Evolutionary conservation across 2,329 filamentous ascomycete species (phyloP).

Genomic region (Talaromyces sp.): DNA sequence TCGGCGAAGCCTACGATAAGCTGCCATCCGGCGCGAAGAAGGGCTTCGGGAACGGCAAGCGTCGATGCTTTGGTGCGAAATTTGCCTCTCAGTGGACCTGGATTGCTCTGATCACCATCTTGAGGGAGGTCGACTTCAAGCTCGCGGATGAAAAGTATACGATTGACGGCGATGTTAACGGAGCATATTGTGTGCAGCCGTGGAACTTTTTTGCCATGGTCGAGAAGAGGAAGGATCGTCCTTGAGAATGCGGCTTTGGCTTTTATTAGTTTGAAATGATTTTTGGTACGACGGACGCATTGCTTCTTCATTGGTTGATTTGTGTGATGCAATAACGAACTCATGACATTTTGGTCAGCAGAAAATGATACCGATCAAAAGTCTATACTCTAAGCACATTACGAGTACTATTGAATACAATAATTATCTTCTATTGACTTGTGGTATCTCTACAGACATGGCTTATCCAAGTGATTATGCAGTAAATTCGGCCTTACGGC

Average conservation of each 20-base stretch:
- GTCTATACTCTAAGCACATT: not conserved
- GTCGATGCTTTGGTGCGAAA: constrained; percentile 64
- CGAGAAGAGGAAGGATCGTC: constrained; percentile 6
- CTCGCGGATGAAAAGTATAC: constrained; percentile 51
- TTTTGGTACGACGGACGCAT: not conserved
- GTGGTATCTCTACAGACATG: not conserved
- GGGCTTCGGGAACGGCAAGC: constrained; percentile 66
- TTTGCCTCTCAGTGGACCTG: constrained; percentile 72
- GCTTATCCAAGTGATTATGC: too few relatives aligned
- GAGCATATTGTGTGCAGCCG: constrained; percentile 11
- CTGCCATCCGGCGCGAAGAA: constrained; percentile 62
- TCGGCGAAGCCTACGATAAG: constrained; percentile 62
- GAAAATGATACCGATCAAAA: not conserved
- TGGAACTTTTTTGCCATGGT: constrained; percentile 8
- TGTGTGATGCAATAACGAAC: not conserved
- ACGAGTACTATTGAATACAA: not conserved
- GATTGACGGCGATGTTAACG: constrained; percentile 8
- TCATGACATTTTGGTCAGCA: not conserved
- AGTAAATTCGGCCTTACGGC: too few relatives aligned
- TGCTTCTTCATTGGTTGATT: not conserved
- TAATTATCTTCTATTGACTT: not conserved
- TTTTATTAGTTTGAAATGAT: not conserved
- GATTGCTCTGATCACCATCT: constrained; percentile 55
- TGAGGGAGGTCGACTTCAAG: constrained; percentile 66
- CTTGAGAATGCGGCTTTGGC: not conserved